Percentiles rank a stretch among this genome's conserved stretches.
Evolutionary conservation across 371 early-diverging fungal genomes (phyloP).

Genomic region (Zychaea mexicana): DNA sequence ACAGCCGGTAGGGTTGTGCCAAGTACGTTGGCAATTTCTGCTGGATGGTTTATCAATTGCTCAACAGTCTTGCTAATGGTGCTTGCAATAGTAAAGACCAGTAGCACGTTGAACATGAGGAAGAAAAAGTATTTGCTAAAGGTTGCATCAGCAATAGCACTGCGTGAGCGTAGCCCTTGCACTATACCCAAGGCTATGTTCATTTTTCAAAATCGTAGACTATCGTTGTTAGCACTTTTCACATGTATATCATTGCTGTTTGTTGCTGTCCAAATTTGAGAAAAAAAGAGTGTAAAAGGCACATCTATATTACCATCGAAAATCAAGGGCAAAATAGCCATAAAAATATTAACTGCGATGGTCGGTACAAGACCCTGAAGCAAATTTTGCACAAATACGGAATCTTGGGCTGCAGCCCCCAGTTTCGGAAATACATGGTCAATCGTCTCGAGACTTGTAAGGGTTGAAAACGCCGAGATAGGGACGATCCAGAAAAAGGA

Average conservation of each 20-base stretch:
- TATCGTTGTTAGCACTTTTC: no score
- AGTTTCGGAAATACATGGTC: slow-evolving; percentile 24
- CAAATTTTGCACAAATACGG: slow-evolving; percentile 35
- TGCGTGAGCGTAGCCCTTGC: slow-evolving; percentile 46
- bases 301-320: slow-evolving; percentile 36
- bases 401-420: slow-evolving; percentile 12
- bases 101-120: slow-evolving; percentile 84
- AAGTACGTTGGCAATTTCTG: slow-evolving; percentile 58
- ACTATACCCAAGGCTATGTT: slow-evolving; percentile 36
- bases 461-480: slow-evolving; percentile 45
- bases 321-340: slow-evolving; percentile 64
- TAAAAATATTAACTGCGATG: slow-evolving; percentile 51
- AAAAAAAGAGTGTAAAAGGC: no score
- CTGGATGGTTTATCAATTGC: slow-evolving; percentile 44
- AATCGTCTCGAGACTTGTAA: slow-evolving; percentile 48
- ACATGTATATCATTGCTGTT: no score
- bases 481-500: slow-evolving; percentile 49
- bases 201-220: no score
- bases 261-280: no score
- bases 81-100: slow-evolving; percentile 81
- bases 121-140: slow-evolving; percentile 81
- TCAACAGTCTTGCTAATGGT: slow-evolving; percentile 65
- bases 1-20: slow-evolving; percentile 62
- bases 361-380: slow-evolving; percentile 58
- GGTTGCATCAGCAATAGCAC: slow-evolving; percentile 45